Conservation (phyloP, 2,329 filamentous ascomycete genomes). For the Thelonectria rubi region DNA sequence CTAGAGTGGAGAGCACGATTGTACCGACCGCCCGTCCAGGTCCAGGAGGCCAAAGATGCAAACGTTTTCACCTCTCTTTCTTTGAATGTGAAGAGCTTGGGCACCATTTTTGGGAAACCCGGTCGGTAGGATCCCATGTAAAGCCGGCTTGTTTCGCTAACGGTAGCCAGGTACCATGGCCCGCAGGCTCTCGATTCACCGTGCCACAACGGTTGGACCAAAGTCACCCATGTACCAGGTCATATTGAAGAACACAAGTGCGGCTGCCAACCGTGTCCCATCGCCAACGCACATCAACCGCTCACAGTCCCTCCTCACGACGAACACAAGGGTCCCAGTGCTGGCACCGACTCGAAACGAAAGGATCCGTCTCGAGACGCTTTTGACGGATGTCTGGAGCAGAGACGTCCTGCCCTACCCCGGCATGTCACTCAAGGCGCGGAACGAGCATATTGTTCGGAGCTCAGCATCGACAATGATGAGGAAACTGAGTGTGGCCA, state of each 20-base stretch:
- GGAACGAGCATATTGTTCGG: constrained; percentile 77
- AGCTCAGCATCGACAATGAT: constrained; percentile 87
- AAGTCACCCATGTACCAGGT: constrained; percentile 77
- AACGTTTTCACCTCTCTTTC: constrained; percentile 70
- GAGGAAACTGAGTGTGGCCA: constrained; percentile 85
- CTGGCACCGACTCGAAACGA: constrained; percentile 79
- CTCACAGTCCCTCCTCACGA: constrained; percentile 81
- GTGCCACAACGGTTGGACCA: constrained; percentile 76
- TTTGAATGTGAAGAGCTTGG: constrained; percentile 77
- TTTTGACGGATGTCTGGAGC: constrained; percentile 84
- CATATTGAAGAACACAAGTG: constrained; percentile 86
- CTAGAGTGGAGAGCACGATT: constrained; percentile 80
- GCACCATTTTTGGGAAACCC: constrained; percentile 77
- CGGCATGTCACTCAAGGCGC: constrained; percentile 73
- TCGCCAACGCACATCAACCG: constrained; percentile 69
- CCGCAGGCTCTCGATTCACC: constrained; percentile 79
- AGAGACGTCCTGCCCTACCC: constrained; percentile 82
- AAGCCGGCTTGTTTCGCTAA: constrained; percentile 18
- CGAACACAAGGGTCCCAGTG: constrained; percentile 71
- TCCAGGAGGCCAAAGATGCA: constrained; percentile 56
- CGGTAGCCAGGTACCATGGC: constrained; percentile 63
- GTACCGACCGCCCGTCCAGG: constrained; percentile 58
- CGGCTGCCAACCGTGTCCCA: constrained; percentile 53
- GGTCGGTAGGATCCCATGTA: constrained; percentile 52
- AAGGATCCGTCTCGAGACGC: constrained; percentile 77